phyloP scores from a whole-genome alignment of 1,139 yeast species.

The Kluyveromyces sp. region DNA sequence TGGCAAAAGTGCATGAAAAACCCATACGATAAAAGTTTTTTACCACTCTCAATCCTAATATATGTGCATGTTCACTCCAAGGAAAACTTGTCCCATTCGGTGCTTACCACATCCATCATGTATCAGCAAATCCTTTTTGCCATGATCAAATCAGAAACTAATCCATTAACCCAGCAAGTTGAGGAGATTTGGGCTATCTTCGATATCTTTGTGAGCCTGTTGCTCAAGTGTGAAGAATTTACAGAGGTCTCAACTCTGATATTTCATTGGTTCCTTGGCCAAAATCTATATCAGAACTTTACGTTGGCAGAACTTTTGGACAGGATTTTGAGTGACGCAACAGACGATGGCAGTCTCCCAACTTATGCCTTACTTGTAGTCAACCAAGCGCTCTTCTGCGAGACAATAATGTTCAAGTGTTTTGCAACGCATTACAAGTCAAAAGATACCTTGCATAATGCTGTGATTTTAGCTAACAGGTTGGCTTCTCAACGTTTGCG shows the following conservation, averaged over 20 bases:
- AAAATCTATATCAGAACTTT: conserved; percentile 1
- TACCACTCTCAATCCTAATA: conserved; percentile 9
- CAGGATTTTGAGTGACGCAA: not conserved
- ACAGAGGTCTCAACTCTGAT: conserved; percentile 8
- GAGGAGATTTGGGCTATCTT: conserved; percentile 13
- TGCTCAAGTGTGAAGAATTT: conserved; percentile 10
- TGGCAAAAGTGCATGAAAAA: conserved; percentile 12
- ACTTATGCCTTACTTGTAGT: not conserved
- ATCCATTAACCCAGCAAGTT: not conserved
- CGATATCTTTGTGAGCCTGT: conserved; percentile 11
- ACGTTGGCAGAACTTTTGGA: conserved; percentile 3
- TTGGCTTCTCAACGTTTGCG: conserved; percentile 1
- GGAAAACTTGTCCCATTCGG: conserved; percentile 1
- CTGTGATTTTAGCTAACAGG: conserved; percentile 7
- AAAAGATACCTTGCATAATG: conserved; percentile 6
- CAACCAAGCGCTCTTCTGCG: conserved; percentile 6
- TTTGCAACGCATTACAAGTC: conserved; percentile 6
- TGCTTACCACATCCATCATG: conserved; percentile 7
- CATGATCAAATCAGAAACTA: conserved; percentile 6
- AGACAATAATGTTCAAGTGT: conserved; percentile 3
- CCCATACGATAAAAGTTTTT: conserved; percentile 7
- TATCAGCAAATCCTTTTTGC: conserved; percentile 11
- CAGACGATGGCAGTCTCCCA: not conserved
- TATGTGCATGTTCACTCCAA: conserved; percentile 6
- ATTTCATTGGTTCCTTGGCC: conserved; percentile 12